These are phyloP conservation scores for Anisodus tanguticus DNA, from an alignment of 257 asterid species.

Conservation along the genomic window DNA sequence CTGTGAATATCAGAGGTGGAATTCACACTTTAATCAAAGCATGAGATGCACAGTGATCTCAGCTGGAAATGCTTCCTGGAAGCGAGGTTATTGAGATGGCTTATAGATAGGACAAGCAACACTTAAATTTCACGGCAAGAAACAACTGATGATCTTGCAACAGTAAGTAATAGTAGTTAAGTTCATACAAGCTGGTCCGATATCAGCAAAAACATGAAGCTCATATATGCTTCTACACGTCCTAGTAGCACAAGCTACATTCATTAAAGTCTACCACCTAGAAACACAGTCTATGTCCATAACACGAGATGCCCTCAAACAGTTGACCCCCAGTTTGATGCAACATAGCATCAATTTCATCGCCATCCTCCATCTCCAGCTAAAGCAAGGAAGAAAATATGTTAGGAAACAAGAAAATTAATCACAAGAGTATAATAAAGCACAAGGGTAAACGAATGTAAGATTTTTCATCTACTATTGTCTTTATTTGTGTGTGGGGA, in stretches of 20 bases:
- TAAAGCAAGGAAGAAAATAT: neutral
- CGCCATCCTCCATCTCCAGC: slow-evolving; percentile 57
- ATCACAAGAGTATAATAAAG: neutral
- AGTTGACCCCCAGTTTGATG: slow-evolving; percentile 42
- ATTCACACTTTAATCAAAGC: neutral
- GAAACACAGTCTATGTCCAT: neutral
- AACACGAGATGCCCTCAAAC: neutral
- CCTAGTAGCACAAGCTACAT: slow-evolving; percentile 23
- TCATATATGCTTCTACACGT: neutral
- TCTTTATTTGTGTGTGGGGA: neutral
- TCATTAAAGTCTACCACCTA: slow-evolving; percentile 8
- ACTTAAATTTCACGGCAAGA: neutral
- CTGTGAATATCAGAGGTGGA: neutral
- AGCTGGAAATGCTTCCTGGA: neutral
- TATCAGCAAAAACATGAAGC: neutral
- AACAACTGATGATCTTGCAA: neutral
- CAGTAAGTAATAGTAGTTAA: neutral
- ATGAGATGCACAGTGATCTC: neutral
- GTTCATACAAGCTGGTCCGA: neutral
- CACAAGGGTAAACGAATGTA: neutral
- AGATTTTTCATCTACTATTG: neutral
- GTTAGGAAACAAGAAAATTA: neutral
- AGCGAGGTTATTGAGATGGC: neutral
- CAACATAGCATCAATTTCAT: slow-evolving; percentile 54
- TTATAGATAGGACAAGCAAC: neutral